Conservation (phyloP, 495 filamentous ascomycete genomes). For the Lophium mytilinum region DNA sequence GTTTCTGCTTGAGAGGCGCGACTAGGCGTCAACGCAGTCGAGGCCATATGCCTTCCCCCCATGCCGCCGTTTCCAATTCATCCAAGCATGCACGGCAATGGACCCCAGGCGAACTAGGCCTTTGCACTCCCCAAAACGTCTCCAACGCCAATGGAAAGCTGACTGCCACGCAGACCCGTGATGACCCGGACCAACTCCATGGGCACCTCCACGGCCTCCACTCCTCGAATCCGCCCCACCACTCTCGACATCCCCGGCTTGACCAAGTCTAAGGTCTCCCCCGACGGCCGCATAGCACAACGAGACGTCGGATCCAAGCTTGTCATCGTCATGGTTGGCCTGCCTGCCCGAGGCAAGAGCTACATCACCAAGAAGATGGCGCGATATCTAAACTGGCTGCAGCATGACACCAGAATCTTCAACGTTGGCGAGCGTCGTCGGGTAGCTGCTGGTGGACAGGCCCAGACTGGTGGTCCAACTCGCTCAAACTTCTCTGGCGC, state of each 20-base stretch:
- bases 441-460: conserved; percentile 53
- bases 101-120: too few relatives aligned
- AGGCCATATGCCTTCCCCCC: too few relatives aligned
- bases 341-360: conserved; percentile 90
- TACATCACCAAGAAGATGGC: conserved; percentile 98
- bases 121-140: too few relatives aligned
- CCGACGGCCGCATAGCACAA: conserved; percentile 85
- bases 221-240: conserved; percentile 42
- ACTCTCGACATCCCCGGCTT: conserved; percentile 50
- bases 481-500: not conserved
- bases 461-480: not conserved
- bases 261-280: conserved; percentile 87
- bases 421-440: conserved; percentile 91
- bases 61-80: too few relatives aligned
- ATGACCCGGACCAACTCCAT: conserved; percentile 9
- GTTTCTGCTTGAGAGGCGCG: too few relatives aligned
- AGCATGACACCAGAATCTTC: conserved; percentile 91
- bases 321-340: conserved; percentile 96
- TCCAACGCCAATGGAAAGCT: conserved; percentile 26
- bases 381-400: conserved; percentile 92
- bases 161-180: conserved; percentile 6
- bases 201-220: conserved; percentile 45
- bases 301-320: conserved; percentile 91
- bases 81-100: too few relatives aligned
- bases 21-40: too few relatives aligned